Evolutionary conservation across 257 asterid genomes (phyloP).

Genomic region (Ilex aquifolium): DNA sequence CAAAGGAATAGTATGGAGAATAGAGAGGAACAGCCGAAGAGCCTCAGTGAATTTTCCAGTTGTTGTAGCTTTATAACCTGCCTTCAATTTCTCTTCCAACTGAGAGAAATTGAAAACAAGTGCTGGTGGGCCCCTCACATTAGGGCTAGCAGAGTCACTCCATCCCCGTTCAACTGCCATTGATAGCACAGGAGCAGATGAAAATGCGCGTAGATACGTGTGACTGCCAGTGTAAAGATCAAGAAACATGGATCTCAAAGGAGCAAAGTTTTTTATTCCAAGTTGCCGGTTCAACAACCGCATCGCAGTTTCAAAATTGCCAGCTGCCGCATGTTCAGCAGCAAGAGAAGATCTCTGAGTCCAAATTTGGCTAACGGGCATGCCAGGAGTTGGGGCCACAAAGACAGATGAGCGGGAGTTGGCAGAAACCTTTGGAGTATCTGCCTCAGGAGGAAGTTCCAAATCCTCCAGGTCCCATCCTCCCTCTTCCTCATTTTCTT

Average conservation of each 20-base stretch:
- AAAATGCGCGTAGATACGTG: constrained; percentile 60
- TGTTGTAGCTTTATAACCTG: constrained; percentile 73
- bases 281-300: constrained; percentile 78
- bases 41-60: constrained; percentile 77
- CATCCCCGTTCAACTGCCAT: constrained; percentile 84
- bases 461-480: constrained; percentile 98
- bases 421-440: constrained; percentile 55
- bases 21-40: constrained; percentile 41
- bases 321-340: constrained; percentile 94
- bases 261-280: constrained; percentile 68
- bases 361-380: constrained; percentile 97
- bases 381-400: constrained; percentile 70
- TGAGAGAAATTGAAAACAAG: constrained; percentile 62
- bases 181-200: constrained; percentile 63
- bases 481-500: constrained; percentile 54
- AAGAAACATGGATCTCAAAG: constrained; percentile 50
- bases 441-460: constrained; percentile 81
- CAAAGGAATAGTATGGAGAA: constrained; percentile 73
- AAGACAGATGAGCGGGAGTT: constrained; percentile 57
- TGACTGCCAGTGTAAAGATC: constrained; percentile 83
- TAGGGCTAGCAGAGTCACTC: constrained; percentile 65
- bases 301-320: constrained; percentile 91
- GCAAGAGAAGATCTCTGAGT: constrained; percentile 84
- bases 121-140: constrained; percentile 77
- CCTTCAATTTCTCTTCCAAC: constrained; percentile 71